Base-by-base conservation (phyloP, 2,329 filamentous ascomycete genomes). In the Kalmusia sp. region DNA sequence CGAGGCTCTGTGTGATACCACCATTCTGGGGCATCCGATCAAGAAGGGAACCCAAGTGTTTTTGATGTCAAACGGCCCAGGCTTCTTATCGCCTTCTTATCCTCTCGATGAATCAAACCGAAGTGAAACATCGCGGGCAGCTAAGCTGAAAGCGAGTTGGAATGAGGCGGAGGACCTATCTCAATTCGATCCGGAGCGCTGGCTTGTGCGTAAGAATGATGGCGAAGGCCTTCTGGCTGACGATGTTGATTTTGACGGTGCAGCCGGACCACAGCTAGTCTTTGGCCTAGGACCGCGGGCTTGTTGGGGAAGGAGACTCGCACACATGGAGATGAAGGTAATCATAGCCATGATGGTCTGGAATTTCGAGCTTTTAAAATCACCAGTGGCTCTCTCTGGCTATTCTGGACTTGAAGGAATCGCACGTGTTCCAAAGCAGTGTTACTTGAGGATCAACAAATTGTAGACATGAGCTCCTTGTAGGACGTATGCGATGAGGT, bases 21-120 rank as follows among this genome's bases (percentile, higher is more conserved):
- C 68, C 11, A 48, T 81, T 8, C 64, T 80, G 1, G 79, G 79
- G 5, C 64, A 72, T 40, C 54, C 30, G 22, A 72, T 79, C 11
- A 76, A 76, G 2, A 74, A 73, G 19, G 76, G 75, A 14, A 75
- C 75, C 0, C 59, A 70, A 40, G 63, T 76, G 8, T 67, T 70
- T 21, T 48, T 74, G 39, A 57, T 74, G 45, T 60, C 44, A 6
- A 62, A 68, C 43, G 64, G 67, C 4, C 52, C 67, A 12, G 57
- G 61, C 52, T 55, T 48, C 35, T 37, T 19, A 3, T 12, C 22
- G 12, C 54, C 57, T 7, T 19, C 38, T n/a, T 21, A 55, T 4
- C 15, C 17, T 5, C 15, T 41, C 14, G 37, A 37, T 8, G 47
- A 41, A 12, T n/a, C n/a, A 14, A 17, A 21, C 25, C 45, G 35